Evolutionary conservation across 2,329 filamentous ascomycete genomes (phyloP).

Genomic region (Ascochyta clinopodiicola): DNA sequence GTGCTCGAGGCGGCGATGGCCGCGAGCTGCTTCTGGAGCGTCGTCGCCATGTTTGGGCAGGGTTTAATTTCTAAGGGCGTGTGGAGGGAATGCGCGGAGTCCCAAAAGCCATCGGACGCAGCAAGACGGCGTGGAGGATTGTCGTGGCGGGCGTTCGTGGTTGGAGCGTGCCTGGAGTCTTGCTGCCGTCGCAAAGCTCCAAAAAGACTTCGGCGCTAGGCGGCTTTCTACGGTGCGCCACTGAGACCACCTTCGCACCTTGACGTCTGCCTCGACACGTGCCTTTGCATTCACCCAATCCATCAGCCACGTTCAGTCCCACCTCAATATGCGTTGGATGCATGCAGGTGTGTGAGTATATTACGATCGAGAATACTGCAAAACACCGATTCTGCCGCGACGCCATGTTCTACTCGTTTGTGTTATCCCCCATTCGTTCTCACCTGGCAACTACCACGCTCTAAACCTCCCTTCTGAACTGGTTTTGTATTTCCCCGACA

Average conservation of each 20-base stretch:
- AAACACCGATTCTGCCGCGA: too few relatives aligned
- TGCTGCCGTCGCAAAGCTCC: conserved; percentile 11
- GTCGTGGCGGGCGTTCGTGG: conserved; percentile 24
- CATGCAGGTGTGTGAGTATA: too few relatives aligned
- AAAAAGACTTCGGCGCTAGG: conserved; percentile 20
- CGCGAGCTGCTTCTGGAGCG: conserved; percentile 92
- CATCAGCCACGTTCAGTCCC: background rate
- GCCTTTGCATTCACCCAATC: background rate
- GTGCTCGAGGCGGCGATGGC: conserved; percentile 89
- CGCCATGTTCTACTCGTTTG: too few relatives aligned
- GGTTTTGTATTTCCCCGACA: background rate
- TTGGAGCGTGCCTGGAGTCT: background rate
- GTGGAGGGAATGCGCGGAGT: background rate
- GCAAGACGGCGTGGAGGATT: conserved; percentile 19
- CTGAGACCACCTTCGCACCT: conserved; percentile 1
- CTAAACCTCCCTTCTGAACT: background rate
- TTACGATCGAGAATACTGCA: too few relatives aligned
- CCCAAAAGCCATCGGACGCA: conserved; percentile 35
- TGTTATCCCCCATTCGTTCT: too few relatives aligned
- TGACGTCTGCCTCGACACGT: background rate
- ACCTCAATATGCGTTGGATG: background rate
- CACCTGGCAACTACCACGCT: too few relatives aligned
- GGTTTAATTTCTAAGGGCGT: background rate
- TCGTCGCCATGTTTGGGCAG: conserved; percentile 68
- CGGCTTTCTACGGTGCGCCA: conserved; percentile 8